Evolutionary conservation across 805 yeast species (phyloP).

Genomic region (Ogataea sp.): DNA sequence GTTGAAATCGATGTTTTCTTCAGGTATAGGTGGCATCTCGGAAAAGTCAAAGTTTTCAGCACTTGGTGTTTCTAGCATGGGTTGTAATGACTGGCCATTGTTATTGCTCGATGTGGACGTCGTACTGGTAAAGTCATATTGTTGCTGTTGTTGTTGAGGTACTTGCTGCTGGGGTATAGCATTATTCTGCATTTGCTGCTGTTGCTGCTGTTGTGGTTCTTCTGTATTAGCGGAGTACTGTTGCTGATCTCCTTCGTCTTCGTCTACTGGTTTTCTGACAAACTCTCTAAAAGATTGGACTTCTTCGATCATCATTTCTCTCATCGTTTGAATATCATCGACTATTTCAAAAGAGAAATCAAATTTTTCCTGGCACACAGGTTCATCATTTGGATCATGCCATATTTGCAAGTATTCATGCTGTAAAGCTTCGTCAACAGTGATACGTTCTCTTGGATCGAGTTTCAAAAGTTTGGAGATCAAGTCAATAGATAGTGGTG

Average conservation of each 20-base stretch:
- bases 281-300: conserved; percentile 70
- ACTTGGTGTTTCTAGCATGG: conserved; percentile 38
- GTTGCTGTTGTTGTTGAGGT: conserved; percentile 11
- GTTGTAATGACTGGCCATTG: no score
- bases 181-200: conserved; percentile 10
- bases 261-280: conserved; percentile 68
- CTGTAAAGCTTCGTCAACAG: conserved; percentile 78
- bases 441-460: conserved; percentile 77
- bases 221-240: no score
- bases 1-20: conserved; percentile 30
- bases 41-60: conserved; percentile 28
- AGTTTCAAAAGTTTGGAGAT: conserved; percentile 73
- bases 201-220: conserved; percentile 7
- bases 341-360: conserved; percentile 84
- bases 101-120: no score
- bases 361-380: conserved; percentile 70
- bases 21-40: conserved; percentile 57
- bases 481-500: conserved; percentile 79
- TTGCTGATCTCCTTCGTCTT: conserved; percentile 28
- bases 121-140: no score
- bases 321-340: conserved; percentile 71
- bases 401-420: conserved; percentile 87
- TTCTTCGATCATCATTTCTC: conserved; percentile 70
- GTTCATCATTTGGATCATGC: conserved; percentile 93
- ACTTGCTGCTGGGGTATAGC: conserved; percentile 7